Evolutionary conservation across 108 stramenopile genomes (phyloP), one percentile per base, ranked within the genome.

Genomic region (Cyclostephanos tholiformis): DNA sequence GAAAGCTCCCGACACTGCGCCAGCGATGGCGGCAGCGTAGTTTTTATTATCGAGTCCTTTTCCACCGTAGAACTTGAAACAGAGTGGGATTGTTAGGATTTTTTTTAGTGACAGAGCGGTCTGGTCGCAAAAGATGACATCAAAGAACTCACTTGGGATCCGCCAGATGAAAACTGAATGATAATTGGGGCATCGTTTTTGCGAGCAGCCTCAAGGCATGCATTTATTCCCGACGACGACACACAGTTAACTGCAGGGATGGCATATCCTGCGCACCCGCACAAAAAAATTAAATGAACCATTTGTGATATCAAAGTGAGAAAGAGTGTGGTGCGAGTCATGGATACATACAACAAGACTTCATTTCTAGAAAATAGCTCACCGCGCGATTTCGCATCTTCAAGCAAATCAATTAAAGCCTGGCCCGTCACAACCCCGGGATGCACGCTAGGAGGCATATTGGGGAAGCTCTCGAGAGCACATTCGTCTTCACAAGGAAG

Each of bases 241-340:
- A 94, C 91, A 53, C 92, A 93, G 87, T 97, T 97, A 25, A 97
- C 97, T 9, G 95, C 97, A 65, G 97, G 97, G 73, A 97, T 96
- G 66, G 97, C 97, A 67, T 90, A 95, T 52, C 88, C 89, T 83
- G 52, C 20, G 35, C 26, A 36, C 6, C 50, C 16, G 17, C 14
- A 20, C 14, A 76, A 44, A 17, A 67, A 49, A 57, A 39, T n/a
- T n/a, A 67, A 35, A 56, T 59, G 63, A n/a, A 2, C 62, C 23
- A 19, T 29, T 6, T 36, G 63, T 53, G 58, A 30, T 14, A 51
- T n/a, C 30, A 10, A 73, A 16, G 30, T 27, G 39, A 8, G 2
- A 5, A 74, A 32, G 8, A 60, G 32, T 14, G 17, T 38, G 14
- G 59, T 36, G 32, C 16, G 17, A 16, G 59, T n/a, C 59, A 39